Evolutionary conservation across 225 moss, liverwort and hornwort species (phyloP), one percentile per base, ranked within the genome.

Genomic region (Thuidium tamariscinum): DNA sequence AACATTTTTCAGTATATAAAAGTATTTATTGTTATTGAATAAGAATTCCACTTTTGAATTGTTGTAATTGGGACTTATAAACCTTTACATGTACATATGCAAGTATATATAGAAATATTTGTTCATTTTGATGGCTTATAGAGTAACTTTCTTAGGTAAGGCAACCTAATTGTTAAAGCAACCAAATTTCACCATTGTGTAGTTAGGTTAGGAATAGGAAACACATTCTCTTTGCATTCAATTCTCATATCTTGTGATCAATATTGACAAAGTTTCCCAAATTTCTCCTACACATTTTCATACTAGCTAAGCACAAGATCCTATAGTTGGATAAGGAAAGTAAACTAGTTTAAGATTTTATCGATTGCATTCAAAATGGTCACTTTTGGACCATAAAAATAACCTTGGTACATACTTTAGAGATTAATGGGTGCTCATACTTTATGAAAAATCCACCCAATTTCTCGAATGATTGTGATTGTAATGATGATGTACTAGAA

Each of bases 401-500:
- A 11, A 5, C 41, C 14, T 41, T 25, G 0, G 14, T 13, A 39
- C 4, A 51, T 14, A 10, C 7, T 15, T 14, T 5, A 41, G 3
- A 7, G 22, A 6, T 66, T 67, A 12, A 42, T 2, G 0, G 3
- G 2, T 29, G 3, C 1, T 44, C 11, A 72, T 71, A 16, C 6
- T 3, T 18, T 48, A 30, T 10, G 1, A 11, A 73, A 4, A 48
- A 73, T 3, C 11, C 0, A 2, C 6, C 19, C 11, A 73, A 41
- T 32, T 48, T 73, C 2, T 73, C 30, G 1, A n/a, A n/a, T n/a
- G n/a, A n/a, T n/a, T 1, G 11, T 30, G 11, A 73, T 26, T 46
- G 25, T 48, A 1, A 1, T 3, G 1, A 29, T 19, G 6, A 72
- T 30, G 32, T 30, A 1, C 30, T 1, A 1, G 17, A 7, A 29